phyloP scores from a whole-genome alignment of 2,329 filamentous ascomycete species.

The Simplicillium aogashimaense region DNA sequence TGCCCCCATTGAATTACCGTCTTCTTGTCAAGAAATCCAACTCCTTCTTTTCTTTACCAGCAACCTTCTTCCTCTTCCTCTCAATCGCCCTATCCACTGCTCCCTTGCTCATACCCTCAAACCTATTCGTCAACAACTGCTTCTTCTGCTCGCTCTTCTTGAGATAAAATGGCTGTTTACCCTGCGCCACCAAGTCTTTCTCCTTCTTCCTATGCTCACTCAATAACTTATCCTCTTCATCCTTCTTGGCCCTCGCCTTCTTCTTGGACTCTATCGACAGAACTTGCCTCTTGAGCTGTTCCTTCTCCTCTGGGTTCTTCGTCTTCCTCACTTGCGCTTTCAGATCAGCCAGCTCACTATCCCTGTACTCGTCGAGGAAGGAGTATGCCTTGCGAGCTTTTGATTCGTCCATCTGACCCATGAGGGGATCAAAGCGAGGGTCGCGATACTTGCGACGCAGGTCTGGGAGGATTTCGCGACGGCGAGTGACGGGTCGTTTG shows the following conservation, averaged over 20 bases:
- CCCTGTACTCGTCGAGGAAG: constrained; percentile 81
- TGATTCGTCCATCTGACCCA: constrained; percentile 40
- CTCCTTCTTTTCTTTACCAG: constrained; percentile 73
- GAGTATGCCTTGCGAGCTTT: constrained; percentile 65
- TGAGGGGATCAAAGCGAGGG: constrained; percentile 72
- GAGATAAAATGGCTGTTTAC: constrained; percentile 87
- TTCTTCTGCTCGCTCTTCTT: constrained; percentile 92
- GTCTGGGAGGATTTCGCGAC: constrained; percentile 58
- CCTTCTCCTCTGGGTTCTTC: constrained; percentile 58
- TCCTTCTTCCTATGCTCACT: constrained; percentile 72
- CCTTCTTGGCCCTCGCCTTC: constrained; percentile 60
- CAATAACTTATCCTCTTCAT: constrained; percentile 59
- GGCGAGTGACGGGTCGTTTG: constrained; percentile 74
- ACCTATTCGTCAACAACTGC: constrained; percentile 68
- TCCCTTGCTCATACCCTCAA: constrained; percentile 72
- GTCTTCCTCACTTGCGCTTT: constrained; percentile 52
- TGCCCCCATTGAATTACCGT: constrained; percentile 3
- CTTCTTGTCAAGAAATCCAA: constrained; percentile 34
- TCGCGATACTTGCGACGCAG: constrained; percentile 59
- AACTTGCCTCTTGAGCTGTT: constrained; percentile 61
- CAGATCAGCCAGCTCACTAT: constrained; percentile 70
- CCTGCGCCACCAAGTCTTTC: constrained; percentile 74
- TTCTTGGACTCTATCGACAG: constrained; percentile 70
- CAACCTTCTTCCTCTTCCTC: constrained; percentile 80
- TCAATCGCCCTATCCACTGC: constrained; percentile 80